Evolutionary conservation across 2,329 filamentous ascomycete species (phyloP).

Genomic region (Fusarium sp.): DNA sequence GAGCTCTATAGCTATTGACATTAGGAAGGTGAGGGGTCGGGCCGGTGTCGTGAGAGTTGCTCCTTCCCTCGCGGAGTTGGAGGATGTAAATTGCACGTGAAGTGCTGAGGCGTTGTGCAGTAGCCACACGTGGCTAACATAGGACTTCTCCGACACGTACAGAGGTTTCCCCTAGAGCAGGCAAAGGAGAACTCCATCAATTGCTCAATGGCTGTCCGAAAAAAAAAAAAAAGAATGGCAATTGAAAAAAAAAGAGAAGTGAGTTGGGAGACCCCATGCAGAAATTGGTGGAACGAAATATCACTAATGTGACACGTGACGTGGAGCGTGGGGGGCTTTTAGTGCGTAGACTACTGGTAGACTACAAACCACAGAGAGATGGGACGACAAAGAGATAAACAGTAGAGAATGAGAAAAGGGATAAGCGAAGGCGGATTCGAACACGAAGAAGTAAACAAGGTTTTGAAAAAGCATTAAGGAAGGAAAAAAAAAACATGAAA

Average conservation of each 20-base stretch:
- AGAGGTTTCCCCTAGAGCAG: not conserved
- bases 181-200: fast-evolving
- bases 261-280: not conserved
- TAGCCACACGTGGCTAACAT: not conserved
- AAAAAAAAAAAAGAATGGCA: too few relatives aligned
- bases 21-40: not conserved
- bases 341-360: too few relatives aligned
- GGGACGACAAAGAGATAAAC: not conserved
- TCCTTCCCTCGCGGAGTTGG: not conserved
- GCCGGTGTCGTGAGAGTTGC: not conserved
- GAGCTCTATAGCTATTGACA: not conserved
- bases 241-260: not conserved
- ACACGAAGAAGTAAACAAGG: not conserved
- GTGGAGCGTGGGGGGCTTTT: fast-evolving
- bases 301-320: not conserved
- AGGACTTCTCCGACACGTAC: not conserved
- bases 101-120: not conserved
- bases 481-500: too few relatives aligned
- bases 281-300: not conserved
- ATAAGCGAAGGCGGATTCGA: not conserved
- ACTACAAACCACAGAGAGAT: too few relatives aligned
- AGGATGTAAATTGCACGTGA: fast-evolving
- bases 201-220: too few relatives aligned
- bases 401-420: not conserved
- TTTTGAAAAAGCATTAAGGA: too few relatives aligned